Base-by-base conservation (phyloP, 1,284 basidiomycete species). In the Stereum hirsutum region DNA sequence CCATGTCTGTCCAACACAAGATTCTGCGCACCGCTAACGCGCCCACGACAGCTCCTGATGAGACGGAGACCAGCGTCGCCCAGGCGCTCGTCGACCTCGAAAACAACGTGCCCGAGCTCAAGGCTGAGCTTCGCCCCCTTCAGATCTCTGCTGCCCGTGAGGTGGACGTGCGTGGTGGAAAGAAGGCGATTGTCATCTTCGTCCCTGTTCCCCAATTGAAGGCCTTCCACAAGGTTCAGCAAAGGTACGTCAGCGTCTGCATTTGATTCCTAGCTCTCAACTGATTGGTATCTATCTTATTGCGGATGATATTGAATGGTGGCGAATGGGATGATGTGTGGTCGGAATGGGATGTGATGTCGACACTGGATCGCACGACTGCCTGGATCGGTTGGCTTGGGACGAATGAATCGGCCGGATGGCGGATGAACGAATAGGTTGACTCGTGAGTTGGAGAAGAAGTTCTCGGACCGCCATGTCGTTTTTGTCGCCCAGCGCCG, bases 401-500 rank as follows among this genome's bases (percentile, higher is more conserved):
- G 19, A n/a, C 14, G 23, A 25, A 28, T 39, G 24, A 32, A 20
- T 19, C 26, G 19, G 44, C 21, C 27, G 20, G 14, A n/a, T n/a
- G n/a, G 15, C 25, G 33, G 6, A 21, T 39, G 45, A 20, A 24
- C 40, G 42, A 42, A 17, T 62, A 98, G 94, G 67, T 85, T 99
- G 62, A 97, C 93, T 54, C 87, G 94, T 50, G 95, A 99, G 69
- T 82, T 99, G 61, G 96, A 99, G 82, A 99, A 99, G 83, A 99
- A 99, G 74, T 98, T 99, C 74, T 92, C 94, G 43, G 92, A 96
- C 70, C 86, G 93, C 62, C 95, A 97, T 71, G 91, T 99, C 64
- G 89, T 99, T 52, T 99, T 99, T 66, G 83, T 99, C 63, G 94
- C 90, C 46, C 96, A 99, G 74, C 93, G 96, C 66, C 87, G 95